Base-by-base conservation (phyloP, 192 early-diverging fungal genomes). In the Backusella morwellensis region DNA sequence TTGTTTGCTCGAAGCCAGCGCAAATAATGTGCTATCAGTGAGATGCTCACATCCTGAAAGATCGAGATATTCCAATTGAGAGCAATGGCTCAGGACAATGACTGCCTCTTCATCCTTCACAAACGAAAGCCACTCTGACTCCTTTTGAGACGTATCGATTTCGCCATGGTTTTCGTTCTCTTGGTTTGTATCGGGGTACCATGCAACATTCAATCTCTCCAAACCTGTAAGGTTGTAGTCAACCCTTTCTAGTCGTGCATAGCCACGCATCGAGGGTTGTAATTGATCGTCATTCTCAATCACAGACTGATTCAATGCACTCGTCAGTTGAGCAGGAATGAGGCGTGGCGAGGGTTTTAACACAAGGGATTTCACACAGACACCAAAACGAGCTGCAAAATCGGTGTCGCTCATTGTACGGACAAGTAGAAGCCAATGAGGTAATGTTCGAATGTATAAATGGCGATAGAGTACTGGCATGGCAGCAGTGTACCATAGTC, bases 131-230 rank as follows among this genome's bases (percentile, higher is more conserved):
- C 77, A 78, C n/a, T 78, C 77, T 26, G 66, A 63, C 14, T 73
- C 72, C 47, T 78, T 78, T 21, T 38, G 17, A 6, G 72, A 52
- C 11, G 41, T 67, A 68, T 78, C 72, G 11, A 78, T 42, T 68
- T 78, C 77, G 15, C 12, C 21, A 68, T 78, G 73, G 34, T 78
- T 78, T 74, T 78, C 77, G 4, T 67, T 41, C 6, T 32, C 29
- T 19, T 42, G 21, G 1, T 9, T 35, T 11, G 19, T 15, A 7
- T 35, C 11, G 38, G n/a, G 32, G 17, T 67, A 36, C 34, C 35
- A 35, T 29, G 44, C 35, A 21, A 4, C 23, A 17, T 66, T 29
- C 4, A 77, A 14, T 29, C 26, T 32, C 35, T 78, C 77, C n/a
- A 78, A 29, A 26, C 77, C 77, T 8, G 71, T 78, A 21, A 41